Base-by-base conservation (phyloP, 1,284 basidiomycete species). In the Earliella scabrosa region DNA sequence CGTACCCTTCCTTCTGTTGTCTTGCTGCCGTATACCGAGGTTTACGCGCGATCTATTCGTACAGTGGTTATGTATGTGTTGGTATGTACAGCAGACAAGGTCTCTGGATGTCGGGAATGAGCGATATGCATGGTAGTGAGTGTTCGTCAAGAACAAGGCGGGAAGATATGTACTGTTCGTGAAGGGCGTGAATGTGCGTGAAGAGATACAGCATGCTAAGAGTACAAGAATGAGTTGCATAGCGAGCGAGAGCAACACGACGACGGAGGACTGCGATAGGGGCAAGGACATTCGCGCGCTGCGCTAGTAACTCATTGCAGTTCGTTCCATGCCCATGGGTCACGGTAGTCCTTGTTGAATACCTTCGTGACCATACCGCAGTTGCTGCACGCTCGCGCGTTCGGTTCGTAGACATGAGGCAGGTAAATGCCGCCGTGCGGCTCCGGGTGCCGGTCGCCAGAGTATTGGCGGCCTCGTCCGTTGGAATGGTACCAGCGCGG, bases 361-460 rank as follows among this genome's bases (percentile, higher is more conserved):
- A 72, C 67, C 31, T 56, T 58, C 16, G 61, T 65, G 46, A 68
- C 61, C 32, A 71, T 61, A 24, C 73, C 71, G 52, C 74, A 76
- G 50, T 68, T 74, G 24, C 66, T 66, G 61, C 74, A 77, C 27
- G 66, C 62, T 43, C 73, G 66, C 8, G 66, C 49, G 35, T 64
- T 50, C 16, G 63, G 50, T 50, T 74, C 72, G 54, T 67, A 75
- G 14, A 66, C 61, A 16, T 73, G 65, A 3, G 63, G 62, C 18
- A 58, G 44, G 43, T 69, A 69, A 4, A 47, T 32, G 4, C 55
- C 59, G 14, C 50, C 36, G 45, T 60, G 56, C 31, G 54, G 55
- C 23, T 66, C 63, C 35, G 75, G 74, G 57, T 76, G 74, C 24
- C 71, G 63, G 56, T 76, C 73, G 16, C 75, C 73, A 39, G 54